Evolutionary conservation across 225 moss, liverwort and hornwort species (phyloP).

Genomic region (Physcomitrium patens): DNA sequence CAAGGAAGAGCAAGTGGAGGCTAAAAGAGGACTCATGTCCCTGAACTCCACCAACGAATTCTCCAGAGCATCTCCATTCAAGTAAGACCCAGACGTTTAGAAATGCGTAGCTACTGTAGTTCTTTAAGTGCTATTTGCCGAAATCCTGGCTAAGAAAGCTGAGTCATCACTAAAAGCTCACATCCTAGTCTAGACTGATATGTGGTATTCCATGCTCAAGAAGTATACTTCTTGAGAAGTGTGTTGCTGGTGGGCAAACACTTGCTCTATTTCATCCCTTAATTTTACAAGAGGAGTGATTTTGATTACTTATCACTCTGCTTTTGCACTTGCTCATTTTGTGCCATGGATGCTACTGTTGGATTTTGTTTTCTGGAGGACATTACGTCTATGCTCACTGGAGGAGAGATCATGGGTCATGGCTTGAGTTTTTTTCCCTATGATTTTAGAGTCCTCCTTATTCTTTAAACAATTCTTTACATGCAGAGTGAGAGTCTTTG

Average conservation of each 20-base stretch:
- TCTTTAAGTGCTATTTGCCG: slow-evolving; percentile 39
- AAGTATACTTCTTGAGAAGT: too few species aligned
- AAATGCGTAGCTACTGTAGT: slow-evolving; percentile 34
- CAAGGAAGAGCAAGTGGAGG: slow-evolving; percentile 52
- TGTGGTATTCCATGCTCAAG: not conserved
- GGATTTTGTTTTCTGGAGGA: too few species aligned
- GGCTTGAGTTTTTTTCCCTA: not conserved
- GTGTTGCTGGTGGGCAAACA: slow-evolving; percentile 8
- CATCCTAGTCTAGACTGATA: slow-evolving; percentile 19
- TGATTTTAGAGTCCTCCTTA: slow-evolving; percentile 17
- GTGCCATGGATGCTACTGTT: too few species aligned
- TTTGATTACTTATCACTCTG: not conserved
- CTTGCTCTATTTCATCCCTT: not conserved
- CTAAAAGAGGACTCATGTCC: slow-evolving; percentile 42
- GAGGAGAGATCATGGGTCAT: not conserved
- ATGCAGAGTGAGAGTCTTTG: slow-evolving; percentile 5
- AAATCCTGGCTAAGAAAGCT: slow-evolving; percentile 43
- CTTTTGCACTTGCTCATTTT: too few species aligned
- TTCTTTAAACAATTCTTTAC: slow-evolving; percentile 14
- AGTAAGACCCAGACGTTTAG: slow-evolving; percentile 21
- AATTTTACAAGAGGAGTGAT: not conserved
- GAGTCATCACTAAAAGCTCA: slow-evolving; percentile 25
- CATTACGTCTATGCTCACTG: too few species aligned
- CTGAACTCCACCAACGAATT: slow-evolving; percentile 16
- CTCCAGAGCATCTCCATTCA: not conserved